Conservation (phyloP, 805 yeast genomes). For the Candida gorgasii region DNA sequence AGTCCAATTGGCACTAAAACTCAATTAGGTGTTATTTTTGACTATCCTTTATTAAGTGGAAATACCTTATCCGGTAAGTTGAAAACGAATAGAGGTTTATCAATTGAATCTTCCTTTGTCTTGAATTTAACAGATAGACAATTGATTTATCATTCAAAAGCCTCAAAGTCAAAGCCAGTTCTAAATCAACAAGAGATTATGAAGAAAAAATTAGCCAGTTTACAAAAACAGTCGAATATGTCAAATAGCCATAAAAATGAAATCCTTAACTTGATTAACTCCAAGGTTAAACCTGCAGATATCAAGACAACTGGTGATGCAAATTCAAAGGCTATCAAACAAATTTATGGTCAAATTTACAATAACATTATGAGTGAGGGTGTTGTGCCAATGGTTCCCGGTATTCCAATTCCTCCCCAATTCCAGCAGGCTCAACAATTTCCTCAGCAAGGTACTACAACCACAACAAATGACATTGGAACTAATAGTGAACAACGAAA, state of each 20-base stretch:
- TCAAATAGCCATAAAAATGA: constrained; percentile 30
- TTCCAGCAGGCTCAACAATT: constrained; percentile 2
- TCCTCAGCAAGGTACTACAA: constrained; percentile 1
- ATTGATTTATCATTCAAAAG: constrained; percentile 71
- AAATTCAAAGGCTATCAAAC: constrained; percentile 37
- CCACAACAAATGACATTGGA: neutral
- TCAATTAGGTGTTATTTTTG: constrained; percentile 80
- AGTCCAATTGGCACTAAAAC: constrained; percentile 58
- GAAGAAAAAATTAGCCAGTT: constrained; percentile 21
- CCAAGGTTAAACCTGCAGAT: constrained; percentile 21
- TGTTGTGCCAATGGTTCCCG: constrained; percentile 36
- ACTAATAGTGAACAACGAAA: no score
- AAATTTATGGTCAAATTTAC: constrained; percentile 44
- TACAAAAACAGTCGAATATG: constrained; percentile 18
- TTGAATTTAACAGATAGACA: constrained; percentile 77
- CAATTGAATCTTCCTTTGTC: constrained; percentile 77
- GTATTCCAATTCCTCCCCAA: constrained; percentile 11
- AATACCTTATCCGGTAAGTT: constrained; percentile 77
- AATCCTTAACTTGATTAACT: constrained; percentile 45
- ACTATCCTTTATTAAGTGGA: constrained; percentile 79
- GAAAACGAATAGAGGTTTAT: constrained; percentile 76
- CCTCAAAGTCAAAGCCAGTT: constrained; percentile 42
- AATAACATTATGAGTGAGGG: constrained; percentile 45
- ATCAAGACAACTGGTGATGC: constrained; percentile 19
- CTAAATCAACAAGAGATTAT: constrained; percentile 13